phyloP scores from a whole-genome alignment of 176 grass and related monocot genomes.

The Ensete ventricosum region DNA sequence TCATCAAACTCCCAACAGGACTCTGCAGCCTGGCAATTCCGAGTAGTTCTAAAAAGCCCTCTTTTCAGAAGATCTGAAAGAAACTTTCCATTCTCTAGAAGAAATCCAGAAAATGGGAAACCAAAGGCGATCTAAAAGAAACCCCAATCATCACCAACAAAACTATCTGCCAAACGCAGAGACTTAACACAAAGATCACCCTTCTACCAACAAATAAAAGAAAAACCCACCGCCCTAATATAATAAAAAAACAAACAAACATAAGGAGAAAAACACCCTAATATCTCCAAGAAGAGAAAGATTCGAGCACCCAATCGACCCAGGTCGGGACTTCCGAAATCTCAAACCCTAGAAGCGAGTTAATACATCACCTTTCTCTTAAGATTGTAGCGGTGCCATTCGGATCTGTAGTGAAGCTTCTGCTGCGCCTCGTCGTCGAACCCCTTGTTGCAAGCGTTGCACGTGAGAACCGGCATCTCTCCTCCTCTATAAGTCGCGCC shows the following conservation, averaged over 20 bases:
- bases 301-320: background rate
- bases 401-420: conserved; percentile 87
- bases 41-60: no score
- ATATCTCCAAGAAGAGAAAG: background rate
- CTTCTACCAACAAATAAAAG: background rate
- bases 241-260: no score
- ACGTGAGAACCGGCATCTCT: conserved; percentile 64
- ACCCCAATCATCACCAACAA: background rate
- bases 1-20: no score
- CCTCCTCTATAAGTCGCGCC: background rate
- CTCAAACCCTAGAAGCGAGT: no score
- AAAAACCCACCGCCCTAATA: no score
- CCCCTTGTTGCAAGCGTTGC: conserved; percentile 92
- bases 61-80: no score
- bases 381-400: conserved; percentile 99
- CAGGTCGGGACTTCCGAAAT: no score
- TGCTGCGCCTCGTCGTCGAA: conserved; percentile 68
- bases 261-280: background rate
- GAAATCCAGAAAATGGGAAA: no score
- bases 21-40: no score
- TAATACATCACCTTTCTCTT: conserved; percentile 72
- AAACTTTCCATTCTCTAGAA: no score
- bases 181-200: background rate
- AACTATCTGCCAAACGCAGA: background rate
- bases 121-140: background rate